phyloP scores from a whole-genome alignment of 176 grass and related monocot genomes.

The Oryza brachyantha region DNA sequence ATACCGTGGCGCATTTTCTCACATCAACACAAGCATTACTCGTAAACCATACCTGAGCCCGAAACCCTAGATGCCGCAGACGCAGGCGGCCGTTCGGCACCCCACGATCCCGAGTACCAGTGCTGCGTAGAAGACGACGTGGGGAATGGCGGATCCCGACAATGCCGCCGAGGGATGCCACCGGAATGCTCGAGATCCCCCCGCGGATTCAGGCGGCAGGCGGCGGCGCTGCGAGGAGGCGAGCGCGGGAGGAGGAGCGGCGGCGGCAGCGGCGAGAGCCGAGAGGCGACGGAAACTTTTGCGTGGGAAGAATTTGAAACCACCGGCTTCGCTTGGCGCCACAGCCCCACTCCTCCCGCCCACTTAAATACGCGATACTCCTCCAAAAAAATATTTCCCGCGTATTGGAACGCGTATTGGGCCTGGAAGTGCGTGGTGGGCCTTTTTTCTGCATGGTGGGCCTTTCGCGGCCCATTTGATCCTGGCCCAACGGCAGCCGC shows the following conservation, averaged over 20 bases:
- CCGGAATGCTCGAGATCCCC: neutral
- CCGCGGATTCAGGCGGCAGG: neutral
- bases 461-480: neutral
- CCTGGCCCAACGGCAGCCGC: too few species aligned
- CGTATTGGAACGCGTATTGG: neutral
- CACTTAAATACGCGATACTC: neutral
- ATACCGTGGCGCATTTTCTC: too few species aligned
- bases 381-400: neutral
- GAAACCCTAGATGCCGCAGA: conserved; percentile 41
- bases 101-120: too few species aligned
- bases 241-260: too few species aligned
- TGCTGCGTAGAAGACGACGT: neutral
- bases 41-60: conserved; percentile 11
- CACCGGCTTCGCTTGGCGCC: conserved; percentile 38
- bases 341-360: neutral
- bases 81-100: too few species aligned
- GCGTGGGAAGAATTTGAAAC: conserved; percentile 20
- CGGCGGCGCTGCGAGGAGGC: neutral
- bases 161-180: neutral
- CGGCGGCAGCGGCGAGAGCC: too few species aligned
- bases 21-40: neutral
- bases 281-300: too few species aligned
- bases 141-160: neutral
- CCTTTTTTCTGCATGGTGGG: neutral
- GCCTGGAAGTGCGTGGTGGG: neutral